phyloP scores from a whole-genome alignment of 2,329 filamentous ascomycete species.

The Amphichorda felina region DNA sequence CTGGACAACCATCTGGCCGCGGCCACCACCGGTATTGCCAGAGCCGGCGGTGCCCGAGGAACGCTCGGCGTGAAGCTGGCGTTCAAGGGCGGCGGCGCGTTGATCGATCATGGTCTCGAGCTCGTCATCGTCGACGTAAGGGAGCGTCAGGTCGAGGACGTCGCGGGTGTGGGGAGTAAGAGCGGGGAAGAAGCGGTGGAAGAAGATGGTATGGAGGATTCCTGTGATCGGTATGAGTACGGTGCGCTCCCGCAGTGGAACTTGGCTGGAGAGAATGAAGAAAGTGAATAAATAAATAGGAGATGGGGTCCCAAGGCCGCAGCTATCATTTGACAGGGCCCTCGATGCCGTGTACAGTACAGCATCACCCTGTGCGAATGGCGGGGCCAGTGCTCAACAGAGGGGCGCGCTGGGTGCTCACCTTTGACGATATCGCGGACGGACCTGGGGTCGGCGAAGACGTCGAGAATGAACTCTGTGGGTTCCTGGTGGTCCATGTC shows the following conservation, averaged over 20 bases:
- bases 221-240: conserved; percentile 25
- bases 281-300: too few species aligned
- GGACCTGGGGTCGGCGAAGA: conserved; percentile 81
- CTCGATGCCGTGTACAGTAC: neutral
- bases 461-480: conserved; percentile 85
- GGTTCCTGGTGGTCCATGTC: conserved; percentile 42
- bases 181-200: conserved; percentile 92
- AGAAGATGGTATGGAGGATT: conserved; percentile 95
- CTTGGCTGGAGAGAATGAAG: too few species aligned
- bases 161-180: conserved; percentile 75
- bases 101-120: conserved; percentile 91
- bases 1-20: conserved; percentile 74
- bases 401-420: conserved; percentile 23
- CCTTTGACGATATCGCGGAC: conserved; percentile 92
- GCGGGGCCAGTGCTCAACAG: too few species aligned
- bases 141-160: conserved; percentile 80
- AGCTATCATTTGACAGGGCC: too few species aligned
- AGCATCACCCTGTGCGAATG: too few species aligned
- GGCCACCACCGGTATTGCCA: conserved; percentile 34
- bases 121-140: conserved; percentile 80
- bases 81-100: conserved; percentile 66
- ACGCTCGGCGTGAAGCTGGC: conserved; percentile 57
- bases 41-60: conserved; percentile 9
- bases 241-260: neutral
- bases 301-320: too few species aligned